Evolutionary conservation across 805 yeast species (phyloP), one percentile per base, ranked within the genome.

Genomic region (Hanseniaspora guilliermondii): DNA sequence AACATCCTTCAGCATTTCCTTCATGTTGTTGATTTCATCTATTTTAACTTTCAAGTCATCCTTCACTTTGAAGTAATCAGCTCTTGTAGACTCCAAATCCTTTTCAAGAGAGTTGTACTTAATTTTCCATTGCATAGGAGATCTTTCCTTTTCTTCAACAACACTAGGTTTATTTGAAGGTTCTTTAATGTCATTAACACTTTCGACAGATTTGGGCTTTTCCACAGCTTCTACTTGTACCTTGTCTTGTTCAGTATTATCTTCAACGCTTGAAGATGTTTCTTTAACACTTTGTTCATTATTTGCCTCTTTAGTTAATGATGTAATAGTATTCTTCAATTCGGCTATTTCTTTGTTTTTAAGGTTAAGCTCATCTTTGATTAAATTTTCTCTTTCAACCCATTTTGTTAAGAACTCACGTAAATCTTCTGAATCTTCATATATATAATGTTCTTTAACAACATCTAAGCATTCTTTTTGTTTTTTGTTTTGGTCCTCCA

Each of bases 1-100:
- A 27, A 88, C 74, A 55, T 77, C 80, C 58, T 76, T 76, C 53
- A 89, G 65, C 86, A 83, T 85, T 56, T 87, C 96, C 61, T 81
- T 77, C 50, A 85, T 72, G 52, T 73, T 75, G 47, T 80, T 87
- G 17, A 87, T 69, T 61, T 88, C 95, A 53, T 79, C 85, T 12
- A 62, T 56, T 57, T 80, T 79, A 8, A 62, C 46, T 35, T 65
- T 67, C n/a, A 79, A 55, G 7, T 68, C 65, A 3, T 59, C 53
- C 9, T 60, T 58, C 3, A 68, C 53, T 11, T 62, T 14, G 44
- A 61, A 55, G 45, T 62, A 45, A 47, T 62, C 58, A 1, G 50
- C 33, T 38, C 47, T 53, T 14, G 57, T 47, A 14, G 36, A 17
- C n/a, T 56, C 53, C 4, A 56, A 39, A 17, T 54, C 56, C n/a